Percentiles rank a stretch among this genome's conserved stretches.
These are phyloP conservation scores for Aureobasidium lini DNA, from an alignment of 2,329 filamentous ascomycete genomes.

Conservation along the genomic window DNA sequence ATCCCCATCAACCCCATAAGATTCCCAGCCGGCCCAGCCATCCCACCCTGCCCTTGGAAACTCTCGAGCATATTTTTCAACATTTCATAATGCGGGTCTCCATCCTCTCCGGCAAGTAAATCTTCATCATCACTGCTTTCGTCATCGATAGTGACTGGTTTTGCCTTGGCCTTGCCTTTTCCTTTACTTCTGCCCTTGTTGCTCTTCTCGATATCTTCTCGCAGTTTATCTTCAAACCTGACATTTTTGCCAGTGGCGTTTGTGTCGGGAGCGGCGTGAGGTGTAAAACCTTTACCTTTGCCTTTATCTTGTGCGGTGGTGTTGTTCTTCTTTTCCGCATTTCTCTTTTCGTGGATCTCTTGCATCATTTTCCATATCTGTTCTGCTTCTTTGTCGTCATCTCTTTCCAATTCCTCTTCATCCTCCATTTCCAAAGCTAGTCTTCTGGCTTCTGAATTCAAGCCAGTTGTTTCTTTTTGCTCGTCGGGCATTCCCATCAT, in stretches of 20 bases:
- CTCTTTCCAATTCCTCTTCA: slow-evolving; percentile 32
- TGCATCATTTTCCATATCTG: slow-evolving; percentile 64
- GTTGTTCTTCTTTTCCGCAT: slow-evolving; percentile 17
- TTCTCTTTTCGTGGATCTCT: slow-evolving; percentile 55
- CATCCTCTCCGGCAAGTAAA: slow-evolving; percentile 41
- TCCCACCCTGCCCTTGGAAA: slow-evolving; percentile 82
- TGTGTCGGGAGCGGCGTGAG: neutral
- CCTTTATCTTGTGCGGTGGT: slow-evolving; percentile 19
- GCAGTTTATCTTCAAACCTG: neutral
- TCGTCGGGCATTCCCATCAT: slow-evolving; percentile 67
- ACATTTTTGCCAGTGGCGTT: slow-evolving; percentile 13
- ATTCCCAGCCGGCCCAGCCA: slow-evolving; percentile 80
- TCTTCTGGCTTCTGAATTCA: slow-evolving; percentile 28
- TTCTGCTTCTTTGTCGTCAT: slow-evolving; percentile 55
- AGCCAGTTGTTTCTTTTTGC: slow-evolving; percentile 26
- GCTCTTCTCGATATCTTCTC: neutral
- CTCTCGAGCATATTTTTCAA: slow-evolving; percentile 87
- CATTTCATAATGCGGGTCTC: slow-evolving; percentile 77
- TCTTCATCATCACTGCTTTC: slow-evolving; percentile 36
- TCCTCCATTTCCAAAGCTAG: slow-evolving; percentile 35
- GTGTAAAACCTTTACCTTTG: slow-evolving; percentile 21
- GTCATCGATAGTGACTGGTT: slow-evolving; percentile 42
- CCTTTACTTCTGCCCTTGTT: slow-evolving; percentile 13
- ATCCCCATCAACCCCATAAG: slow-evolving; percentile 81
- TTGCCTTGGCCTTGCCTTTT: slow-evolving; percentile 20